Conservation (phyloP, 2,329 filamentous ascomycete genomes). For the Helicocarpus griseus region DNA sequence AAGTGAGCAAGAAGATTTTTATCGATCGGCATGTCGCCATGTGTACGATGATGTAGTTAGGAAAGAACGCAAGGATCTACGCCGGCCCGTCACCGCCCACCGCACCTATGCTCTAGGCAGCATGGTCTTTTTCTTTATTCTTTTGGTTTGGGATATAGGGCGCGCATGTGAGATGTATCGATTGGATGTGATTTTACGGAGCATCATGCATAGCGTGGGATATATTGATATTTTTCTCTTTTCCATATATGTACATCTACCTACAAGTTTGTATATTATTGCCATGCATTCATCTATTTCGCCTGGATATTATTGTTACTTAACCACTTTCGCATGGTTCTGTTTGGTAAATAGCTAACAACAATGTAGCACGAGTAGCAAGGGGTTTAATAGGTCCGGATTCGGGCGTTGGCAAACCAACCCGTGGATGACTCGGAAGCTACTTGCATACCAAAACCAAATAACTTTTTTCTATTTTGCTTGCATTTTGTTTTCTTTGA, state of each 20-base stretch:
- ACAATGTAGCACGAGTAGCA: no score
- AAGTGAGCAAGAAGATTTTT: constrained; percentile 1
- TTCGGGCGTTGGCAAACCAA: not conserved
- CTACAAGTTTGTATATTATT: not conserved
- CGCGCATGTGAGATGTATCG: not conserved
- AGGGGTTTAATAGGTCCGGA: no score
- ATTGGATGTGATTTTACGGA: not conserved
- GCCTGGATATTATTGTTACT: not conserved
- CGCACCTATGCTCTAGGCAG: not conserved
- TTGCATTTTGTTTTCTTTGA: not conserved
- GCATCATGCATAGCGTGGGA: not conserved
- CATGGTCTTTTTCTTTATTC: not conserved
- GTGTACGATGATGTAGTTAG: constrained; percentile 10
- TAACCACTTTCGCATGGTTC: not conserved
- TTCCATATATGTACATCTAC: not conserved
- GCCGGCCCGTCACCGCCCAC: not conserved
- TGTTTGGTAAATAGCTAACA: no score
- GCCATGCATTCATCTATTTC: not conserved
- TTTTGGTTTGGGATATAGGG: not conserved
- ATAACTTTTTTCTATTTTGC: no score
- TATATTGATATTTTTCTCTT: not conserved
- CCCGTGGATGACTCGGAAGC: not conserved
- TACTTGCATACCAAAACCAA: not conserved
- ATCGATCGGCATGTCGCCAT: constrained; percentile 1
- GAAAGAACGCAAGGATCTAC: not conserved